phyloP scores from a whole-genome alignment of 2,329 filamentous ascomycete species.

The Dothistroma pini region DNA sequence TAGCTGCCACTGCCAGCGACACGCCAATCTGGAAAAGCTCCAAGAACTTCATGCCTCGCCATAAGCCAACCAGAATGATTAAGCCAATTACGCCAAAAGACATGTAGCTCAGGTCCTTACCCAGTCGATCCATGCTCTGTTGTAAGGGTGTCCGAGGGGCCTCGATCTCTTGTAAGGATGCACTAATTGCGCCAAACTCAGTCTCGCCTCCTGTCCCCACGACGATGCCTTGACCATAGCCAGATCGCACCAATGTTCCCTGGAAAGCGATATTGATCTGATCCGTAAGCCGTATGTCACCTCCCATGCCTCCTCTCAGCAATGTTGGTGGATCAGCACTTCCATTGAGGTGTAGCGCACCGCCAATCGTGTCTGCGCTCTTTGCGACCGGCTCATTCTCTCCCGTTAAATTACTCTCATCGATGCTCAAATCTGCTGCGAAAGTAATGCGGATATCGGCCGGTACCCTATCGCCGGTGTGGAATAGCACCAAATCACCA shows the following conservation, averaged over 20 bases:
- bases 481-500: slow-evolving; percentile 89
- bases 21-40: slow-evolving; percentile 99
- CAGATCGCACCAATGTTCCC: slow-evolving; percentile 92
- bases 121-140: slow-evolving; percentile 94
- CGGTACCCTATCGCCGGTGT: slow-evolving; percentile 92
- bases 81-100: slow-evolving; percentile 92
- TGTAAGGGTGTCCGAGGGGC: slow-evolving; percentile 92
- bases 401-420: slow-evolving; percentile 93
- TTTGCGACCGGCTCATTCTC: slow-evolving; percentile 93
- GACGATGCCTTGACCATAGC: slow-evolving; percentile 94
- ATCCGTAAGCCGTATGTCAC: slow-evolving; percentile 66
- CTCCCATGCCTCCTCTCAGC: slow-evolving; percentile 37
- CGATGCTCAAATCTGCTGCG: slow-evolving; percentile 84
- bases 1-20: slow-evolving; percentile 91
- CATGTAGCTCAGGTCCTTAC: slow-evolving; percentile 92
- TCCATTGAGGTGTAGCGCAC: slow-evolving; percentile 23
- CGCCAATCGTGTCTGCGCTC: slow-evolving; percentile 58
- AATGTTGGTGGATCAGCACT: slow-evolving; percentile 16
- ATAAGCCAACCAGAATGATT: slow-evolving; percentile 84
- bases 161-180: slow-evolving; percentile 90
- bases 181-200: slow-evolving; percentile 93
- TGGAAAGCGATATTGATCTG: slow-evolving; percentile 95
- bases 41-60: slow-evolving; percentile 82
- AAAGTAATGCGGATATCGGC: slow-evolving; percentile 93
- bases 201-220: slow-evolving; percentile 92